Base-by-base conservation (phyloP, 495 filamentous ascomycete genomes). In the Cairneyella variabilis region DNA sequence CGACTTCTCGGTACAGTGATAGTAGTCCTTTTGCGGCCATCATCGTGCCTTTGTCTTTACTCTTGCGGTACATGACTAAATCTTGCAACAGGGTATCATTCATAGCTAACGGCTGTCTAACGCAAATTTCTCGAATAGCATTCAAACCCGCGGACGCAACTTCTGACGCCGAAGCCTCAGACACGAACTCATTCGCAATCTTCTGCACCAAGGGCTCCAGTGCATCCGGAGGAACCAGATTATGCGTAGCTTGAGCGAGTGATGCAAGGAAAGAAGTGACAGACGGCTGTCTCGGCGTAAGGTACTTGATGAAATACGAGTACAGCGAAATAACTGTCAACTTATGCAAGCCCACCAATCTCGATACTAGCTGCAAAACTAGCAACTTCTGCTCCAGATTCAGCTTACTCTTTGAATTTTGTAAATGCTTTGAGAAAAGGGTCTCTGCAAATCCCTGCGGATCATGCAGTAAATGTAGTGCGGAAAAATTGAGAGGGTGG, bases 101-200 rank as follows among this genome's bases (percentile, higher is more conserved):
- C 86, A 99, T 97, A 16, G 91, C 93, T 18, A 97, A 72, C 18
- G 95, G 93, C 62, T 97, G 92, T 48, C 93, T 77, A 2, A 82
- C 84, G 65, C 93, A 97, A 11, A 99, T 86, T 65, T 99, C 93
- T 47, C 92, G 81, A 64, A 97, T 97, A 18, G 89, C 84, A 64
- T 97, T 99, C 50, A 98, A 79, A 61, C 93, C 93, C 37, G 93
- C 92, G 6, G 92, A 84, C 25, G 89, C 90, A 37, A 97, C 90
- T 70, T 97, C 90, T 14, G 88, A 76, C 5, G 92, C 91, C 0
- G 90, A 87, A 12, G 90, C 93, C 66, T 99, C 93, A 0, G 89
- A 95, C 7, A 99, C 92, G 64, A 99, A 99, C 69, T 97, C 91
- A 51, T 97, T 96, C 32, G 93, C 92, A 56, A 99, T 97, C 73